These are phyloP conservation scores for Asterionellopsis glacialis DNA, from an alignment of 108 stramenopile species.

Conservation along the genomic window DNA sequence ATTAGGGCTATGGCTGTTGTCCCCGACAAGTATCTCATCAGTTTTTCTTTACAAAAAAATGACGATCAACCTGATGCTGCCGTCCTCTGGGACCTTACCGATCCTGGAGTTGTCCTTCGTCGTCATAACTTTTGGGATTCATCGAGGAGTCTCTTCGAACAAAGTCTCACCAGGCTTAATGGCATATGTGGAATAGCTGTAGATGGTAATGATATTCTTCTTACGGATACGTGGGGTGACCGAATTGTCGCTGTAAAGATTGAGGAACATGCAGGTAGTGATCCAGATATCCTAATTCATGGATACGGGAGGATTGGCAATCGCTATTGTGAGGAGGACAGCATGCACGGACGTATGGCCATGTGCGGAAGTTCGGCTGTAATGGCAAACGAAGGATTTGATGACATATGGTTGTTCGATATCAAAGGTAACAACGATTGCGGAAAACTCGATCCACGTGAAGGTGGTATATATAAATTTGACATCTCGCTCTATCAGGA, in stretches of 20 bases:
- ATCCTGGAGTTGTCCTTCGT: conserved; percentile 25
- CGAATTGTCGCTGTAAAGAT: conserved; percentile 20
- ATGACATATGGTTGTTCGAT: no score
- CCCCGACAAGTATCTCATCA: conserved; percentile 9
- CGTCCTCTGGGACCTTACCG: conserved; percentile 17
- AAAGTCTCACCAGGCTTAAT: conserved; percentile 6
- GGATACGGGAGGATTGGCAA: conserved; percentile 21
- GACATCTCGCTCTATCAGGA: no score
- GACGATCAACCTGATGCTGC: conserved; percentile 18
- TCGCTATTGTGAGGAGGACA: conserved; percentile 15
- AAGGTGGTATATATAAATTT: no score
- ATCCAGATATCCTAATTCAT: conserved; percentile 8
- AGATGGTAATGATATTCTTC: conserved; percentile 18
- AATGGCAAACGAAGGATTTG: no score
- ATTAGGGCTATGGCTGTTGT: conserved; percentile 25
- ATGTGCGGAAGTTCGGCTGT: no score
- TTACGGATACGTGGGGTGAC: conserved; percentile 13
- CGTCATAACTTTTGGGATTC: conserved; percentile 17
- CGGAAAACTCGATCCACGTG: no score
- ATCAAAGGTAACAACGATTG: no score
- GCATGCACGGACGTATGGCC: conserved; percentile 37
- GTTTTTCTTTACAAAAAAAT: conserved; percentile 13
- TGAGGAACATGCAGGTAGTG: no score
- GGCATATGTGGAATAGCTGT: conserved; percentile 21
- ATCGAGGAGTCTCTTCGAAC: background rate